These are phyloP conservation scores for Chaetomiaceae sp. DNA, from an alignment of 2,329 filamentous ascomycete species.

Conservation along the genomic window DNA sequence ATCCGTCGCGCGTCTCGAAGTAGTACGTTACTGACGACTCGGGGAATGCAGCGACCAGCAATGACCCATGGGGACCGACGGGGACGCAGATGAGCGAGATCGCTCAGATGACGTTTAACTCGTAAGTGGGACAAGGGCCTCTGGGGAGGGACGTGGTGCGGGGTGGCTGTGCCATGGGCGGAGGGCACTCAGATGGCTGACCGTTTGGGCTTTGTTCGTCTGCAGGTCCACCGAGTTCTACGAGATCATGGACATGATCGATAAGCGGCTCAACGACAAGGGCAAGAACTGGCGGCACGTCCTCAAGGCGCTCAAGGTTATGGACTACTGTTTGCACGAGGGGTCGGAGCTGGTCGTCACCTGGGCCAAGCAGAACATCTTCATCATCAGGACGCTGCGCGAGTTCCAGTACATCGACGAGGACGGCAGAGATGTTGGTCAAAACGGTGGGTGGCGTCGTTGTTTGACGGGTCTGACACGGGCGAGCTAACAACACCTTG, in stretches of 20 bases:
- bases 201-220: neutral
- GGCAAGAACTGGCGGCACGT: conserved; percentile 99
- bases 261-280: conserved; percentile 97
- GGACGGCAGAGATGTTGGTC: conserved; percentile 89
- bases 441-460: conserved; percentile 65
- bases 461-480: neutral
- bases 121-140: conserved; percentile 55
- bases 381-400: conserved; percentile 96
- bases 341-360: conserved; percentile 95
- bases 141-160: neutral
- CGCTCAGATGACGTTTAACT: conserved; percentile 94
- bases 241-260: conserved; percentile 99
- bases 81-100: conserved; percentile 99
- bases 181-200: too few species aligned
- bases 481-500: conserved; percentile 26
- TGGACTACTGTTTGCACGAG: conserved; percentile 97
- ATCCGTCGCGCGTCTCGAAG: neutral
- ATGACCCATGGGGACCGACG: conserved; percentile 96
- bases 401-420: conserved; percentile 97
- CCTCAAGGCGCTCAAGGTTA: conserved; percentile 91
- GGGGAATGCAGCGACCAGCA: conserved; percentile 73
- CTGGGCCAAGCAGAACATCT: conserved; percentile 96
- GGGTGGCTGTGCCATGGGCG: too few species aligned
- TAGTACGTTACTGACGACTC: conserved; percentile 13
- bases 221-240: conserved; percentile 90